Percentiles rank a stretch among this genome's conserved stretches.
Conservation (phyloP, 116 monocot genomes). For the Posidonia oceanica region DNA sequence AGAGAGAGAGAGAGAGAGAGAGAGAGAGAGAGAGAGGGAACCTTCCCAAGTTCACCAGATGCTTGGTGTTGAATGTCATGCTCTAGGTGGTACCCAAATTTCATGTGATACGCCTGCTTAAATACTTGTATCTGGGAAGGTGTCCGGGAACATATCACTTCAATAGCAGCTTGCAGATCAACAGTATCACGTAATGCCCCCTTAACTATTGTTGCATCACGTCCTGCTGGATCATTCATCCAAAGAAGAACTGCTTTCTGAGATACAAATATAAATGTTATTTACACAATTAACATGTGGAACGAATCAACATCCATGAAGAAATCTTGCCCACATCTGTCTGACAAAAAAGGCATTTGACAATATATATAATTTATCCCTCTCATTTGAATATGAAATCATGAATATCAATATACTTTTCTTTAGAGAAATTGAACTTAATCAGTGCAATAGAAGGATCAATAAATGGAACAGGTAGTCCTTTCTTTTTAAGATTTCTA, state of each 20-base stretch:
- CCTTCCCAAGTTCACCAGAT: slow-evolving; percentile 67
- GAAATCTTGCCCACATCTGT: too few relatives aligned
- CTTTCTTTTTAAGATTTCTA: too few relatives aligned
- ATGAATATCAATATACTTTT: too few relatives aligned
- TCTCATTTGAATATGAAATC: too few relatives aligned
- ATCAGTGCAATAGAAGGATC: too few relatives aligned
- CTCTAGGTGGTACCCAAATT: slow-evolving; percentile 49
- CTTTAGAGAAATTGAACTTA: too few relatives aligned
- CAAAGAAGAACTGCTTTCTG: slow-evolving; percentile 76
- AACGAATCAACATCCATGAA: too few relatives aligned
- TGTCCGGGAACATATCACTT: slow-evolving; percentile 80
- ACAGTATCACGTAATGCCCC: slow-evolving; percentile 42
- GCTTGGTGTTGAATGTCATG: slow-evolving; percentile 33
- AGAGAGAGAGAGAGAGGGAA: slow-evolving; percentile 7
- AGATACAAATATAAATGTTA: not conserved
- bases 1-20: too few relatives aligned
- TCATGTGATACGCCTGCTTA: slow-evolving; percentile 53
- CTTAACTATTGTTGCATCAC: slow-evolving; percentile 63
- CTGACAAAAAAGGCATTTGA: too few relatives aligned
- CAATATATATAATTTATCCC: too few relatives aligned
- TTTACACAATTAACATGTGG: too few relatives aligned
- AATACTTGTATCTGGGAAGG: slow-evolving; percentile 60
- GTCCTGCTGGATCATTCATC: slow-evolving; percentile 68
- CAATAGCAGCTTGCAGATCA: slow-evolving; percentile 47
- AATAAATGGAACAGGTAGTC: too few relatives aligned